Evolutionary conservation across 176 grass and related monocot species (phyloP), one percentile per base, ranked within the genome.

Genomic region (Musa acuminata): DNA sequence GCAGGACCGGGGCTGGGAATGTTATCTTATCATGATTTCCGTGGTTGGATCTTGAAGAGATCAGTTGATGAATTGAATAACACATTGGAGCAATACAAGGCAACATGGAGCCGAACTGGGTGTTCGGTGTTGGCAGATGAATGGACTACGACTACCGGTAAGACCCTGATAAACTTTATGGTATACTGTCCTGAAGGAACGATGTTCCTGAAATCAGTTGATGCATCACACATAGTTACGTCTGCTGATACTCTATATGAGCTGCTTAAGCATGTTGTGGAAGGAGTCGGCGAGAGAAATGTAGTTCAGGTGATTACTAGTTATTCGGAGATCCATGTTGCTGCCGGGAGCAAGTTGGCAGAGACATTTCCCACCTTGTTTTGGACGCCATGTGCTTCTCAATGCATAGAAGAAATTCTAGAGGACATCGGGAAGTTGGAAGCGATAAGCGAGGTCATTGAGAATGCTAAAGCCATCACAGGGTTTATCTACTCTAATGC

Each of bases 121-220:
- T 98, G 94, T 79, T 85, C 94, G 1, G 68, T 98, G 63, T 66
- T 93, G 85, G 88, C 90, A 0, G 85, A 98, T 63, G 94, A 98
- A 80, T 88, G 82, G 87, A 75, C 75, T 2, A 81, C 83, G 24
- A 74, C 88, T 25, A 83, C 72, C 52, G 88, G 90, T 54, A 89
- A 81, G 64, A 98, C 89, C 19, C 43, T 93, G 77, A 89, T 98
- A 64, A 98, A 85, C 87, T 88, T 98, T 35, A 79, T 82, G 0
- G 94, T 98, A 43, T 91, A 93, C 74, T 98, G 94, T 69, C 90
- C 87, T 0, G 87, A 89, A 84, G 94, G 90, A 66, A 98, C 86
- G 9, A 83, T 93, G 83, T 98, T 98, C 80, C 81, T 98, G 74
- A 98, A 93, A 69, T 93, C 88, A 0, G 84, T 98, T 8, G 86